Percentiles rank a stretch among this genome's conserved stretches.
phyloP scores from a whole-genome alignment of 108 stramenopile species.

The Stephanodiscus minutulus region DNA sequence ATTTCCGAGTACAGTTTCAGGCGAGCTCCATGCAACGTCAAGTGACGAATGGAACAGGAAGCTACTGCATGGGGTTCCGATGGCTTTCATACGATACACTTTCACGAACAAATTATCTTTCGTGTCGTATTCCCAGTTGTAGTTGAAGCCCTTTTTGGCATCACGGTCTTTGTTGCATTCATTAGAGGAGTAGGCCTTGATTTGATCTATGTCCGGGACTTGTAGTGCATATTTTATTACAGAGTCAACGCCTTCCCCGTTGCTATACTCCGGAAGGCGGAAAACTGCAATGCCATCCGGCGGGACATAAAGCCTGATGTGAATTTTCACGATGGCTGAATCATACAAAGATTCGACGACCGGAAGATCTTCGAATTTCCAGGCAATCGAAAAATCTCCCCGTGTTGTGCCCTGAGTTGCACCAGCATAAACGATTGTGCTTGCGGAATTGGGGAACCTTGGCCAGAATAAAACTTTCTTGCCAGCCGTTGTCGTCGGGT shows the following conservation, averaged over 20 bases:
- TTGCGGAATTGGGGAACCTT: constrained; percentile 44
- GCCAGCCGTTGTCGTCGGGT: constrained; percentile 37
- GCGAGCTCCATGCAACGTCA: constrained; percentile 25
- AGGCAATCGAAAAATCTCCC: constrained; percentile 49
- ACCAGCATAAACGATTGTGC: constrained; percentile 27
- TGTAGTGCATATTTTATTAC: constrained; percentile 28
- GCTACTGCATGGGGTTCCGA: constrained; percentile 45
- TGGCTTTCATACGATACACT: constrained; percentile 42
- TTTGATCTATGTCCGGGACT: constrained; percentile 32
- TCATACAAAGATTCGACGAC: constrained; percentile 15
- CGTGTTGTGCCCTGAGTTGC: constrained; percentile 48
- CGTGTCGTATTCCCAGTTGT: constrained; percentile 41
- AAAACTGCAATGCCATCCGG: constrained; percentile 43
- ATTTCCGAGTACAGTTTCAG: constrained; percentile 14
- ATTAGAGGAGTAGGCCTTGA: constrained; percentile 19
- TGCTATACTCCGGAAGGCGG: constrained; percentile 45
- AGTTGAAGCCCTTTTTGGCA: constrained; percentile 41
- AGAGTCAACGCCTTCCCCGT: constrained; percentile 41
- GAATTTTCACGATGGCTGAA: constrained; percentile 22
- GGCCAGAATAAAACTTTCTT: constrained; percentile 46
- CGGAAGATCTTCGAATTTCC: constrained; percentile 34
- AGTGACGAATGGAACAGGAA: constrained; percentile 43
- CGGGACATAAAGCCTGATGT: constrained; percentile 43
- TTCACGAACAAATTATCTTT: constrained; percentile 22
- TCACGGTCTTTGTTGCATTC: constrained; percentile 30